Evolutionary conservation across 2,329 filamentous ascomycete species (phyloP).

Genomic region (Raffaelea deltoideospora): DNA sequence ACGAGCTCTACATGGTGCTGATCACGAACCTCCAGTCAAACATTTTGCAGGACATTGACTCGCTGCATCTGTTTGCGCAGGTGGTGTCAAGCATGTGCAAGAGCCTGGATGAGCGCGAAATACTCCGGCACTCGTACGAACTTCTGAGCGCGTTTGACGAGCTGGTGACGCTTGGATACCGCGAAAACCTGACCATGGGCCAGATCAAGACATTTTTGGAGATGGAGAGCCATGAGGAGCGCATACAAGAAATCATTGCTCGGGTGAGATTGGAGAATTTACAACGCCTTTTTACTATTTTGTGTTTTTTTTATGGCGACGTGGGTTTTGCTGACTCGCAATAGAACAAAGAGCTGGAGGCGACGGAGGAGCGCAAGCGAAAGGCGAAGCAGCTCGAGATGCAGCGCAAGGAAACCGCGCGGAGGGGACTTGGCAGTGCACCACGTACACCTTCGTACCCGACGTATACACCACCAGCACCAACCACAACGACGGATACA

Average conservation of each 20-base stretch:
- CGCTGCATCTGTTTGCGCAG: conserved; percentile 92
- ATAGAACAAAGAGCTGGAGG: conserved; percentile 96
- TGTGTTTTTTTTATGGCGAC: no score
- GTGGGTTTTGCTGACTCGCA: neutral
- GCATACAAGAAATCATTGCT: conserved; percentile 96
- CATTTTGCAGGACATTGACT: conserved; percentile 98
- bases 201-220: conserved; percentile 99
- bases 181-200: conserved; percentile 88
- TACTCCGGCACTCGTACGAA: conserved; percentile 87
- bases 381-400: conserved; percentile 98
- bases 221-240: conserved; percentile 98
- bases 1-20: conserved; percentile 98
- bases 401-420: conserved; percentile 90
- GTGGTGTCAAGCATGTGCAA: conserved; percentile 95
- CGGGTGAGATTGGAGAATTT: conserved; percentile 48
- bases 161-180: conserved; percentile 85
- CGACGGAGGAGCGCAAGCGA: conserved; percentile 92
- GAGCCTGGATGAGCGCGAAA: conserved; percentile 89
- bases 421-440: conserved; percentile 39
- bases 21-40: conserved; percentile 99
- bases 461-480: conserved; percentile 61
- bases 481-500: conserved; percentile 59
- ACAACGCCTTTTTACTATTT: neutral
- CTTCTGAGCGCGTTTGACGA: conserved; percentile 94
- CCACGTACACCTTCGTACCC: conserved; percentile 73